Evolutionary conservation across 2,329 filamentous ascomycete species (phyloP), one percentile per base, ranked within the genome.

Genomic region (Biscogniauxia mediterranea): DNA sequence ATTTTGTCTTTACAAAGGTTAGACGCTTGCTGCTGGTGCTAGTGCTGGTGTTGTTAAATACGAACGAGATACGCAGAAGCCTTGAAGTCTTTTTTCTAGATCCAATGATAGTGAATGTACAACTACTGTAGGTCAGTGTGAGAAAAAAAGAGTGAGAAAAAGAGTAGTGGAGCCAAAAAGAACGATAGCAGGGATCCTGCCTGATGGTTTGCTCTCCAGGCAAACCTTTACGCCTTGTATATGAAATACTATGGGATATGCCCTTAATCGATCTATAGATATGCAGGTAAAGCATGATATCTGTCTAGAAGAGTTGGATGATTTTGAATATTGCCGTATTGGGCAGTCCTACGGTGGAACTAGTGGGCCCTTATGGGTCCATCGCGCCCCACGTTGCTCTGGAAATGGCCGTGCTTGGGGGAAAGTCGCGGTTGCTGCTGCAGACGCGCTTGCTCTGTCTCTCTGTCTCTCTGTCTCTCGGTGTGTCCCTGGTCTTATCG

Each of bases 391-490:
- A 68, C 65, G 66, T 66, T 68, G 64, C 64, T 66, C 59, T 66
- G 63, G 58, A 62, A 64, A 68, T 66, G 59, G 60, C 25, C n/a
- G 49, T 46, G 23, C 8, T 32, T 55, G 25, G 62, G 62, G 52
- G 57, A 56, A 65, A 69, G 66, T 69, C 69, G 67, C 69, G 70
- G 63, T 71, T 60, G 61, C 63, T 68, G 63, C 7, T 60, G 61
- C 63, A 64, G 69, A 72, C 70, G 68, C 69, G 70, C 63, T 72
- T 61, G 25, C 58, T 55, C 64, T 28, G 26, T 28, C 26, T 28
- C 26, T 28, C 28, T 9, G 28, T 32, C 28, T 9, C 28, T 28
- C 26, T 28, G 4, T 28, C 8, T 32, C 28, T 32, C 28, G 28
- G 28, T 32, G 28, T 32, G 28, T 32, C 3, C 28, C 53, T 13